These are phyloP conservation scores for Corynascus novoguineensis DNA, from an alignment of 495 filamentous ascomycete species.

Conservation along the genomic window DNA sequence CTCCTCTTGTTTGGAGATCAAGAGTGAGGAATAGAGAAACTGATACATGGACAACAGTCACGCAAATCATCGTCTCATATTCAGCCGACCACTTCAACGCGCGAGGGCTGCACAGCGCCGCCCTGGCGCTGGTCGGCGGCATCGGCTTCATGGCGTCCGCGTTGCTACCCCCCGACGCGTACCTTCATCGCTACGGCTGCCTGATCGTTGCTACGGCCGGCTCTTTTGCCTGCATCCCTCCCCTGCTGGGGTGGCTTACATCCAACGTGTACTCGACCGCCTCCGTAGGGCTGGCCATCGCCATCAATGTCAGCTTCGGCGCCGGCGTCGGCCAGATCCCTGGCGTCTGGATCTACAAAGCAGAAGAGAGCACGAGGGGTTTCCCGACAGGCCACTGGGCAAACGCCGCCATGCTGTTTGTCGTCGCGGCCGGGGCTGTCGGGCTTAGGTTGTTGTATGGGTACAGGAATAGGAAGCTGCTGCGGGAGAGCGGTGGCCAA, in stretches of 20 bases:
- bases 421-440: conserved; percentile 36
- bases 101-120: conserved; percentile 55
- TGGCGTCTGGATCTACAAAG: conserved; percentile 68
- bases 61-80: conserved; percentile 52
- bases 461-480: conserved; percentile 34
- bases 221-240: conserved; percentile 51
- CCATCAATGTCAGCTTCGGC: conserved; percentile 61
- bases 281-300: conserved; percentile 60
- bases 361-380: conserved; percentile 51
- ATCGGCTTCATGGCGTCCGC: conserved; percentile 62
- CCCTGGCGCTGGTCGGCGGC: conserved; percentile 55
- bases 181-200: conserved; percentile 56
- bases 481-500: conserved; percentile 19
- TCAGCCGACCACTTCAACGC: conserved; percentile 65
- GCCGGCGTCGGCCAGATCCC: conserved; percentile 61
- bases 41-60: conserved; percentile 23
- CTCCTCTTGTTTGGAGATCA: neutral
- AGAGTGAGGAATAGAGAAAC: too few relatives aligned
- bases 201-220: conserved; percentile 62
- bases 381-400: conserved; percentile 63
- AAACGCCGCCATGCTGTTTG: conserved; percentile 43
- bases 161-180: conserved; percentile 54
- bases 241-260: conserved; percentile 64
- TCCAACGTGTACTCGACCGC: conserved; percentile 61
- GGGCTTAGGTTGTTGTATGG: conserved; percentile 40